Conservation (phyloP, 2,329 filamentous ascomycete species). For the Phialophora macrospora region DNA sequence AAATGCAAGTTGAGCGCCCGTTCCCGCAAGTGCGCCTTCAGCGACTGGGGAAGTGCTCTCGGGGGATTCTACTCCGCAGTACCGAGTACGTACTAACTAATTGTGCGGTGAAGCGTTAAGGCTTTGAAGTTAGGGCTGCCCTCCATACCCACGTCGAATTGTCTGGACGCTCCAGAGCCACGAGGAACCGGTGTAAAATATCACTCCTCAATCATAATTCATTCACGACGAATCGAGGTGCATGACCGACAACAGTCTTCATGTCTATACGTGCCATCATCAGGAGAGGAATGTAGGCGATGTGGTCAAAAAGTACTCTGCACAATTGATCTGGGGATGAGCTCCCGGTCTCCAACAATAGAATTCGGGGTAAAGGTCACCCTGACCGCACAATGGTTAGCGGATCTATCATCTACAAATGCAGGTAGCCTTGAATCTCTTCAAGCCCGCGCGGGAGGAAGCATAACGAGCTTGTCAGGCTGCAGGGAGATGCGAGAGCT, state of each 20-base stretch:
- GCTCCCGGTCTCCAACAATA: not conserved
- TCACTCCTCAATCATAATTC: not conserved
- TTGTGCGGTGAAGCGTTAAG: not conserved
- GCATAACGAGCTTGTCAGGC: not conserved
- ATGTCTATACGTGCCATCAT: not conserved
- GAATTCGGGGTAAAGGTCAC: conserved; percentile 1
- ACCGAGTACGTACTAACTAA: not conserved
- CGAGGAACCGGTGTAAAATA: not conserved
- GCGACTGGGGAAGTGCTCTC: not conserved
- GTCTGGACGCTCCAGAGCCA: not conserved
- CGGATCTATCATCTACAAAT: not conserved
- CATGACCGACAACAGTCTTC: not conserved
- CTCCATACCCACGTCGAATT: too few species aligned
- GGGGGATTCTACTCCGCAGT: not conserved
- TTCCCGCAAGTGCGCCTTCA: not conserved
- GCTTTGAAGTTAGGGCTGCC: too few species aligned
- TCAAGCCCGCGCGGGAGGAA: conserved; percentile 18
- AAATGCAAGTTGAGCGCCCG: not conserved
- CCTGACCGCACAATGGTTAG: not conserved
- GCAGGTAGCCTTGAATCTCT: conserved; percentile 9
- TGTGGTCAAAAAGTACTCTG: not conserved
- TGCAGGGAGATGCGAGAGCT: conserved; percentile 9
- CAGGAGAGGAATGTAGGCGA: not conserved
- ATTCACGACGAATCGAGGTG: not conserved
- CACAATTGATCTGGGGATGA: too few species aligned